A percentile compares a stretch with the other conserved stretches of the same genome.
Conservation (phyloP, 2,329 filamentous ascomycete species). For the Neonectria punicea region DNA sequence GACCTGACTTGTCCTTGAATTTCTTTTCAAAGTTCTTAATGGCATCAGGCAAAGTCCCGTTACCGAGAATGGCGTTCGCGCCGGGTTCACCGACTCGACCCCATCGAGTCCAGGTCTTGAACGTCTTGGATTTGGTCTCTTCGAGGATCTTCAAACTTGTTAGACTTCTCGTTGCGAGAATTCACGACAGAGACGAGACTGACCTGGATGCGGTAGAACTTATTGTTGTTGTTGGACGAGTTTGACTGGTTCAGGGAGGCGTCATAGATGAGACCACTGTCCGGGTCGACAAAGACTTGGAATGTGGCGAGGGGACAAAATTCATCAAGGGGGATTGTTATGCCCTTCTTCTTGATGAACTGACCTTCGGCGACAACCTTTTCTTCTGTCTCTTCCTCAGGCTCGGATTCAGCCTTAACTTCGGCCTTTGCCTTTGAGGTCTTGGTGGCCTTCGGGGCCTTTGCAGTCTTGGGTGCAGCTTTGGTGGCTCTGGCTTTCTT, state of each 20-base stretch:
- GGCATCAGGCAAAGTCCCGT: conserved; percentile 55
- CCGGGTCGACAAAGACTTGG: conserved; percentile 72
- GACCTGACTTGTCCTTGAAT: conserved; percentile 71
- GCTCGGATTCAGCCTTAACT: conserved; percentile 31
- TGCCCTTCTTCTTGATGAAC: conserved; percentile 57
- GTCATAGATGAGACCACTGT: conserved; percentile 75
- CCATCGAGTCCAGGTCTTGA: conserved; percentile 80
- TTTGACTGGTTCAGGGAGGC: conserved; percentile 84
- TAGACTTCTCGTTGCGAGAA: conserved; percentile 21
- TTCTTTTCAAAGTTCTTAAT: conserved; percentile 66
- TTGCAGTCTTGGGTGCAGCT: conserved; percentile 28
- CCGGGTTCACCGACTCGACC: conserved; percentile 77
- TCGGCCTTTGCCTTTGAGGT: conserved; percentile 29
- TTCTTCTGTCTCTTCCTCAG: conserved; percentile 45
- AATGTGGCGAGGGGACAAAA: conserved; percentile 50
- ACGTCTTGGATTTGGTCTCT: conserved; percentile 51
- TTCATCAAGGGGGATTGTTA: conserved; percentile 63
- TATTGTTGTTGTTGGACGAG: conserved; percentile 78
- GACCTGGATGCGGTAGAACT: conserved; percentile 82
- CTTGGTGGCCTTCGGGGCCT: conserved; percentile 31
- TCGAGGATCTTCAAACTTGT: conserved; percentile 53
- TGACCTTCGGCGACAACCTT: conserved; percentile 55
- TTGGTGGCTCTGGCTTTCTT: conserved; percentile 43
- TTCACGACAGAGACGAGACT: conserved; percentile 20
- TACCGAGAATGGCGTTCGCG: conserved; percentile 57